Conservation (phyloP, 352 stramenopile species). For the Phytophthora megakarya region DNA sequence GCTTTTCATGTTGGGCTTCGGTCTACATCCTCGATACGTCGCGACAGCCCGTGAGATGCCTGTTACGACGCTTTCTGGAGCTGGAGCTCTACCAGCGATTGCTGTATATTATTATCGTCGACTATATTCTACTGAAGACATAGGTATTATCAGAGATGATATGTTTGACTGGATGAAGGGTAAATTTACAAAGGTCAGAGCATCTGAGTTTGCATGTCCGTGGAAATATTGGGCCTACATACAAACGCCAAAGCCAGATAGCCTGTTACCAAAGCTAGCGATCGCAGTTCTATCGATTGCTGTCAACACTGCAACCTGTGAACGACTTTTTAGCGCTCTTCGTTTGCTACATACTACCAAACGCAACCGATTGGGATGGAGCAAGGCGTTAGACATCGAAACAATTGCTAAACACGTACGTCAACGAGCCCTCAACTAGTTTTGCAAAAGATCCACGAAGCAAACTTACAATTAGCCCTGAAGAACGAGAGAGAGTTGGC, state of each 20-base stretch:
- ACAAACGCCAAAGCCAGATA: background rate
- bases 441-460: too few species aligned
- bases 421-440: background rate
- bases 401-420: background rate
- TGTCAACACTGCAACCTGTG: background rate
- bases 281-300: background rate
- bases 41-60: background rate
- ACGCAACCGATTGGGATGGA: background rate
- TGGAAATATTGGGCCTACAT: background rate
- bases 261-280: background rate
- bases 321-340: background rate
- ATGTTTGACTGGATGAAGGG: background rate
- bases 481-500: too few species aligned
- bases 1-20: background rate
- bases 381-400: background rate
- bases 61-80: background rate
- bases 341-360: background rate
- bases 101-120: slow-evolving; percentile 5
- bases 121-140: background rate
- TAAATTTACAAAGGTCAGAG: background rate
- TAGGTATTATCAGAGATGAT: background rate
- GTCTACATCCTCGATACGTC: background rate
- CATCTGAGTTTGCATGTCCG: background rate
- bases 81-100: background rate
- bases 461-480: too few species aligned